Base-by-base conservation (phyloP, 352 stramenopile species). In the Pythium rhizo-oryzae region DNA sequence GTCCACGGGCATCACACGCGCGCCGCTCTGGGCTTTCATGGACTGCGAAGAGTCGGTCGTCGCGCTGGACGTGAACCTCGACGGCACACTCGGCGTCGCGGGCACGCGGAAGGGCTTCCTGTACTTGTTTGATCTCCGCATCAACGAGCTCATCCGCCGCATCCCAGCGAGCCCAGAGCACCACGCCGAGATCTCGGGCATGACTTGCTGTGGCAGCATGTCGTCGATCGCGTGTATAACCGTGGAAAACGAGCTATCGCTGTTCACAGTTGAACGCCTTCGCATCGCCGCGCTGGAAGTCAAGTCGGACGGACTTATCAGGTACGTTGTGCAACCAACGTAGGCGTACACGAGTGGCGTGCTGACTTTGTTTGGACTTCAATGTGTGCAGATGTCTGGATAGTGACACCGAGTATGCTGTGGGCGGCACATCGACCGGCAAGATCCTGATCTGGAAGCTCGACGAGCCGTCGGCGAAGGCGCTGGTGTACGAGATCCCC, bases 401-500 rank as follows among this genome's bases (percentile, higher is more conserved):
- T 24, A 93, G 83, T 60, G 87, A 96, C 44, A 80, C 83, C 41
- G 83, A 91, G 62, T 94, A 87, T 50, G 87, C 86, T 5, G 76
- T 94, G 6, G 87, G 82, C 33, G 87, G 87, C 4, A 90, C 84
- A 12, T 83, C 85, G 11, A 91, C 80, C 1, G 87, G 87, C 62
- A 91, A 91, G 56, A 59, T 94, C 16, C 67, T 93, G 41, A 88
- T 94, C 68, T 96, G 87, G 87, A 92, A 92, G 59, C 76, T 96
- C 7, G 82, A 92, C 67, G 85, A 92, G 37, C 71, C 80, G n/a
- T 76, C 65, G n/a, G 75, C 76, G 0, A 74, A 81, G 46, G 84
- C 89, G 59, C 80, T 89, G 35, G 79, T 93, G 53, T 80, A 91
- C 53, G 79, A 92, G 62, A 92, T 95, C 55, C 76, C 81, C n/a